Evolutionary conservation across 2,329 filamentous ascomycete species (phyloP), one percentile per base, ranked within the genome.

Genomic region (Botrytis deweyae): DNA sequence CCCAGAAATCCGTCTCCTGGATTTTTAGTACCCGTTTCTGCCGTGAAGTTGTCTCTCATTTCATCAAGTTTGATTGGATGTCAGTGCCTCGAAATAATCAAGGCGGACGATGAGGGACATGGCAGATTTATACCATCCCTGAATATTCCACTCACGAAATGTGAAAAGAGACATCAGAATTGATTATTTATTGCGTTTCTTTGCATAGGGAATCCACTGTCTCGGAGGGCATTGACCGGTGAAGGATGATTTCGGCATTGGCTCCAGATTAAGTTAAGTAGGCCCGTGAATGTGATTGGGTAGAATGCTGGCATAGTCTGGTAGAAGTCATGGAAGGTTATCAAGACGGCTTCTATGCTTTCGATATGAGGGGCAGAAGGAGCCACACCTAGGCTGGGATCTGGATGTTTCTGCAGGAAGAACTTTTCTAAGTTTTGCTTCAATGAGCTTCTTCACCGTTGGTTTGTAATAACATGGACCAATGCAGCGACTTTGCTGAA

Each of bases 1-100:
- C 52, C 65, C 72, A 69, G 44, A 73, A 70, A 62, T 70, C 33
- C 52, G 64, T 73, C 72, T 73, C 72, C 55, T 73, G 72, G 72
- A 61, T 63, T 20, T 46, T 58, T n/a, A 44, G 44, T 61, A 62
- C 64, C 72, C 66, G 55, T 61, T 63, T n/a, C 42, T 73, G 65
- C 66, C 65, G 72, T 44, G 58, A 67, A 33, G 49, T 42, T 73
- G 66, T 70, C 58, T 70, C 58, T 73, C 36, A 63, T 36, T 64
- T 70, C 25, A 38, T 33, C 40, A 52, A 33, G 63, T n/a, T 44
- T 70, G 25, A 70, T 70, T 70, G 66, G 72, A 40, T 49, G 4
- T 42, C 33, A 58, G 29, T 64, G 44, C 46, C 61, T 44, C 16
- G 38, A 6, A 52, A 62, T 36, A 42, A 59, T 64, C 66, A 64